Base-by-base conservation (phyloP, 192 early-diverging fungal genomes). In the Umbelopsis vinacea region DNA sequence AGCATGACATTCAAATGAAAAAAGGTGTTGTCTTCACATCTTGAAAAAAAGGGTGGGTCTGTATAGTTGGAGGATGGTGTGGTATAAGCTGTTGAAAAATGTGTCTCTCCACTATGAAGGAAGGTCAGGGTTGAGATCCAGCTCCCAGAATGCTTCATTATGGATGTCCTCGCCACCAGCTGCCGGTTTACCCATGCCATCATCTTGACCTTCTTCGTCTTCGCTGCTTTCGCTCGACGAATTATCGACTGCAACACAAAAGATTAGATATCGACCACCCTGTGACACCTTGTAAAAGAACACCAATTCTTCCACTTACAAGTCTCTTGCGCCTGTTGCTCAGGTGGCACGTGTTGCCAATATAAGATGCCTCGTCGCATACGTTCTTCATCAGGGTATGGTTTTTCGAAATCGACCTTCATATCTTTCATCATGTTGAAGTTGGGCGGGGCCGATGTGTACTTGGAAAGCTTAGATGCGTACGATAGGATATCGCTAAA, bases 401-500 rank as follows among this genome's bases (percentile, higher is more conserved):
- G 85, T 15, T 83, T 83, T 46, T 86, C 85, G 46, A 81, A 81
- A 17, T 80, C 77, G 23, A 80, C 76, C 53, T 83, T 82, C 22
- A 78, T 72, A 46, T 86, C 81, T n/a, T 50, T 63, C 70, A 71
- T 74, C 72, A 72, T 69, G 37, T 77, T 76, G 52, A 86, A 86
- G 26, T 86, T 86, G 33, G 85, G 83, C 43, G 85, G 85, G 66
- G 85, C 85, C 0, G 83, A 86, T 0, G 85, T 84, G 37, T 84
- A 86, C 52, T 82, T 78, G 6, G 83, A 81, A 4, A 86, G 72
- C 40, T 82, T 80, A 23, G 83, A 82, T 11, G 85, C 85, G 70
- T 86, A 86, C 8, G 81, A 79, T 9, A 86, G 70, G 17, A 86
- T 80, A 35, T 86, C 85, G 6, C 63, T 76, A 46, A 86, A 81